Evolutionary conservation across 108 stramenopile species (phyloP), one percentile per base, ranked within the genome.

Genomic region (Cylindrotheca closterium): DNA sequence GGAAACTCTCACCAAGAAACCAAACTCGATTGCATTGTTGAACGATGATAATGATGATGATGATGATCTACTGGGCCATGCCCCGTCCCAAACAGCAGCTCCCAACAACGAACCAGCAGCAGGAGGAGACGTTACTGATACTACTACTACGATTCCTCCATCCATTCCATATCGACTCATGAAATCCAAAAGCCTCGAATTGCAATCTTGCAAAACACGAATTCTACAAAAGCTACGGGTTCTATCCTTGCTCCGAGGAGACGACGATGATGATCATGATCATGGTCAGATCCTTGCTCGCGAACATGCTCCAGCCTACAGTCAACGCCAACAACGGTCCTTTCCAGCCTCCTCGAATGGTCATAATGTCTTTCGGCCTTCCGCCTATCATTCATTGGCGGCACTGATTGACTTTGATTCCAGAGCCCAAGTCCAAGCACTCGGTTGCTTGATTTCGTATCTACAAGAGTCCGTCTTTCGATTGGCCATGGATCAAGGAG

Each of bases 381-480:
- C 65, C 23, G 64, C 45, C 47, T 95, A 80, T 55, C 88, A 95
- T 68, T 74, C 87, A 3, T 53, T 95, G 55, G 77, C 87, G 10
- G 77, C 91, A 7, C 52, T 95, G 2, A 65, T 95, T 57, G 79
- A 95, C 70, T 92, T 92, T 69, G 86, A 92, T 53, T 88, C 91
- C 4, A 73, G 77, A 42, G 75, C 77, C 12, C 78, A 85, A 22
- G 70, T 92, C 17, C 77, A 83, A 58, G 87, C 91, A 10, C 51
- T 95, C 3, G 94, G 94, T 1, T 82, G 87, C 7, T 67, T 95
- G 3, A 45, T 95, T 10, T 82, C 73, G 0, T 87, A 85, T 58
- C 77, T 95, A 18, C 79, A 87, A 50, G 64, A 55, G 22, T 89
- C 91, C 1, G 69, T 85, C 5, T 92, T 89, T 67, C 78, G 87